Percentiles rank a stretch among this genome's conserved stretches.
Evolutionary conservation across 306 rosid genomes (phyloP).

Genomic region (Dalbergia oliveri): DNA sequence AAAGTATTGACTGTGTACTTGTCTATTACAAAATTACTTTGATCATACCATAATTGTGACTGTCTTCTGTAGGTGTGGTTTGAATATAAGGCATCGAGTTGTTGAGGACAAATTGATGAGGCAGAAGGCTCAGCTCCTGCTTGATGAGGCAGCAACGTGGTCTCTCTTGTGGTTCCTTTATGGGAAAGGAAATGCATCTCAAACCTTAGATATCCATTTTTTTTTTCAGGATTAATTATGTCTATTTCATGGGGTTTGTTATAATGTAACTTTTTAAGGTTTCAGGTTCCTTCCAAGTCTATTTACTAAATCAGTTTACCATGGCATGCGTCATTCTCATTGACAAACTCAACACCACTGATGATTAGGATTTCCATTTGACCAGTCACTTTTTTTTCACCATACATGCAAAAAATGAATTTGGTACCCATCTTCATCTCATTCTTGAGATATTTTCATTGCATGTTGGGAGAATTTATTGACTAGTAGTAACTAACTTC

Average conservation of each 20-base stretch:
- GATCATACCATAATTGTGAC: constrained; percentile 26
- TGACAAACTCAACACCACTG: constrained; percentile 2
- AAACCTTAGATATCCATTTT: constrained; percentile 38
- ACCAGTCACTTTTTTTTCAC: not conserved
- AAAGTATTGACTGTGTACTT: constrained; percentile 26
- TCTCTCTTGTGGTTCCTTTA: constrained; percentile 95
- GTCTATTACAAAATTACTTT: constrained; percentile 36
- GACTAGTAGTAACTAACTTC: not conserved
- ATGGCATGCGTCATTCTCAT: constrained; percentile 13
- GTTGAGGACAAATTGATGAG: constrained; percentile 94
- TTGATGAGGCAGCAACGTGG: constrained; percentile 99
- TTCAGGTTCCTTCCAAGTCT: constrained; percentile 18
- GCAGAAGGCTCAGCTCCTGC: constrained; percentile 92
- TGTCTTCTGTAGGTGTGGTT: constrained; percentile 66
- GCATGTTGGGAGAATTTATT: constrained; percentile 27
- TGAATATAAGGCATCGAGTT: constrained; percentile 74
- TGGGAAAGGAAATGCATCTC: constrained; percentile 82
- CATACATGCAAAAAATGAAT: constrained; percentile 14
- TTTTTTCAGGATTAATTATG: constrained; percentile 34
- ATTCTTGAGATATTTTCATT: constrained; percentile 27
- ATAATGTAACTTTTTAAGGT: constrained; percentile 9
- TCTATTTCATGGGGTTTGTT: constrained; percentile 29
- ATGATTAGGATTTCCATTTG: constrained; percentile 25
- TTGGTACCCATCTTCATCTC: constrained; percentile 10
- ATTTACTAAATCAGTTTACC: constrained; percentile 26